Base-by-base conservation (phyloP, 192 early-diverging fungal species). In the Rhizoclosmatium sp. region DNA sequence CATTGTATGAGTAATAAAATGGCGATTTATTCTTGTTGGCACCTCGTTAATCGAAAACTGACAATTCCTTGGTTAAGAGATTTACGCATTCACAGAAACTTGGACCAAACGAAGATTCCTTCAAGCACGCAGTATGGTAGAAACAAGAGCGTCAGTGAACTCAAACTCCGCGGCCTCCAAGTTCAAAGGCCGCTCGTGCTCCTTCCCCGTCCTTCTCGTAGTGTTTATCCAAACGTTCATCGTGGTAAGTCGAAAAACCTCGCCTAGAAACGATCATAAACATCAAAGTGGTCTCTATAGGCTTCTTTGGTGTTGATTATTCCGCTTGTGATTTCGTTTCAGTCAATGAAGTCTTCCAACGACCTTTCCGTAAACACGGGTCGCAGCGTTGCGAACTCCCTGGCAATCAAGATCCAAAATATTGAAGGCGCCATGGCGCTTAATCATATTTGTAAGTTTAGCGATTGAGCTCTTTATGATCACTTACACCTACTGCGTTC, bases 171-270 rank as follows among this genome's bases (percentile, higher is more conserved):
- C 31, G 31, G 31, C 31, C 31, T 54, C 51, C 5, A 54, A 54
- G 16, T 54, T 12, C 51, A 54, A 54, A 1, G 16, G 51, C 16
- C 51, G 51, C 51, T 54, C 51, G 0, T 54, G 51, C 16, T 12
- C 51, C 9, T 12, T 54, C 16, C 51, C 51, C 5, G 51, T 54
- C 16, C 51, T 54, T 54, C 16, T 54, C 9, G 51, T 54, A 12
- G 51, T 54, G 51, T 54, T 54, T 54, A 7, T 54, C 51, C 51
- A 54, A 16, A 54, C 51, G 9, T 16, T 54, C 51, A 54, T 16
- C 16, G 51, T 54, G 51, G 51, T 73, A 59, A n/a, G 71, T 73
- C 59, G 12, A 19, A 40, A 16, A 44, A 60, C 21, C 61, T 69
- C 9, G 19, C 1, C 1, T 19, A 42, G 4, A 1, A 2, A 47